Conservation (phyloP, 108 stramenopile genomes). For the Chaetoceros muelleri region DNA sequence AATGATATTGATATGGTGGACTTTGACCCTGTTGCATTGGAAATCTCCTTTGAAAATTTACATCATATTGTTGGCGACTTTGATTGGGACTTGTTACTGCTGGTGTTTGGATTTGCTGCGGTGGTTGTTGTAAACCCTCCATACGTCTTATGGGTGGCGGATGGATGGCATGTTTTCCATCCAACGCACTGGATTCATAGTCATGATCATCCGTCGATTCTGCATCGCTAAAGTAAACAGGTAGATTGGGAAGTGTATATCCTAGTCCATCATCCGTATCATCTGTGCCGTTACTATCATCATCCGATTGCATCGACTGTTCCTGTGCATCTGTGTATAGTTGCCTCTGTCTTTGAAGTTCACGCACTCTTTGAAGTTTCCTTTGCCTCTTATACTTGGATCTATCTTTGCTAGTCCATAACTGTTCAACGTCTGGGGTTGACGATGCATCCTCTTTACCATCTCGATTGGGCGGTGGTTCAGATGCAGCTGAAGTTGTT, state of each 20-base stretch:
- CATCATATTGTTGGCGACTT: conserved; percentile 8
- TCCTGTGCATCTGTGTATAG: conserved; percentile 11
- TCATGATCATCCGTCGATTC: conserved; percentile 32
- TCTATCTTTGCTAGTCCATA: conserved; percentile 81
- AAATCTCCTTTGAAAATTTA: conserved; percentile 5
- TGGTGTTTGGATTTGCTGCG: background rate
- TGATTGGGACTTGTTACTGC: background rate
- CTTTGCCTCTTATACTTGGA: conserved; percentile 55
- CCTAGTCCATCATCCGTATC: conserved; percentile 54
- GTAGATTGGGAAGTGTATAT: conserved; percentile 74
- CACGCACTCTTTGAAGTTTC: conserved; percentile 20
- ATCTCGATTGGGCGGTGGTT: background rate
- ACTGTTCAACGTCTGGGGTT: conserved; percentile 2
- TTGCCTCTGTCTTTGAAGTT: conserved; percentile 21
- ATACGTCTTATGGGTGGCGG: conserved; percentile 1
- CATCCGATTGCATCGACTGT: conserved; percentile 18
- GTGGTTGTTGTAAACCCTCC: background rate
- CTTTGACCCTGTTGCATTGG: conserved; percentile 9
- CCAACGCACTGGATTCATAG: conserved; percentile 12
- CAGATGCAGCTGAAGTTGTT: conserved; percentile 1
- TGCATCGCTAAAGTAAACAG: conserved; percentile 71
- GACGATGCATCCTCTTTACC: background rate
- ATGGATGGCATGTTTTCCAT: conserved; percentile 4
- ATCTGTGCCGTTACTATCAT: conserved; percentile 41
- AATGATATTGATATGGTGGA: conserved; percentile 5